Evolutionary conservation across 768 basidiomycete species (phyloP).

Genomic region (Artomyces pyxidatus): DNA sequence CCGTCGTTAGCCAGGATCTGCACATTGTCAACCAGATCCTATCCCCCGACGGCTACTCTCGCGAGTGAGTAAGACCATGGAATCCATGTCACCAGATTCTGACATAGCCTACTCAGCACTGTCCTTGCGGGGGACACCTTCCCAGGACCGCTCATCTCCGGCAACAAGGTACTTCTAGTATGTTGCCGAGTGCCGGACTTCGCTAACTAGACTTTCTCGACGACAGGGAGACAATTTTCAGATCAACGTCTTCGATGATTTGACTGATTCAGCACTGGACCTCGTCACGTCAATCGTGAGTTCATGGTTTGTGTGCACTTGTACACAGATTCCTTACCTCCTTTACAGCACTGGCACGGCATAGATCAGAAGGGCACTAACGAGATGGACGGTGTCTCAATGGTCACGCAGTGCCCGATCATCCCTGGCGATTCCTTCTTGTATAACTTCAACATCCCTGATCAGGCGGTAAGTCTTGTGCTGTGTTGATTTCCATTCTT

Average conservation of each 20-base stretch:
- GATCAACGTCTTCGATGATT: constrained; percentile 1
- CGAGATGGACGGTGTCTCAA: constrained; percentile 10
- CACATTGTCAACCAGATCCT: not conserved
- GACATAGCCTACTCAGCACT: not conserved
- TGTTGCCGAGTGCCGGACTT: not conserved
- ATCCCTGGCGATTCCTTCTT: constrained; percentile 9
- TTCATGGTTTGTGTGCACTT: not conserved
- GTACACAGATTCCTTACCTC: not conserved
- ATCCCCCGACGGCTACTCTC: not conserved
- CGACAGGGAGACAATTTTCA: constrained; percentile 2
- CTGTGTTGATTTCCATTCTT: not conserved
- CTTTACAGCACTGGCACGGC: constrained; percentile 21
- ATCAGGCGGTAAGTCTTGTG: constrained; percentile 7
- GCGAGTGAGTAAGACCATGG: not conserved
- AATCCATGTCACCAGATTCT: not conserved
- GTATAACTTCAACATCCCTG: constrained; percentile 7
- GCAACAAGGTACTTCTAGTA: not conserved
- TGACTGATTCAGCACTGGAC: not conserved
- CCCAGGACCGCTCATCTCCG: not conserved
- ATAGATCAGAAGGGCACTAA: constrained; percentile 12
- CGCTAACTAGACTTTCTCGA: not conserved
- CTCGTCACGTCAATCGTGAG: constrained; percentile 10
- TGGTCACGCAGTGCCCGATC: constrained; percentile 18
- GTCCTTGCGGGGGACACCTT: not conserved
- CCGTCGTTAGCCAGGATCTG: not conserved